Evolutionary conservation across 1,139 yeast genomes (phyloP).

Genomic region (Saccharomyces hybrid): DNA sequence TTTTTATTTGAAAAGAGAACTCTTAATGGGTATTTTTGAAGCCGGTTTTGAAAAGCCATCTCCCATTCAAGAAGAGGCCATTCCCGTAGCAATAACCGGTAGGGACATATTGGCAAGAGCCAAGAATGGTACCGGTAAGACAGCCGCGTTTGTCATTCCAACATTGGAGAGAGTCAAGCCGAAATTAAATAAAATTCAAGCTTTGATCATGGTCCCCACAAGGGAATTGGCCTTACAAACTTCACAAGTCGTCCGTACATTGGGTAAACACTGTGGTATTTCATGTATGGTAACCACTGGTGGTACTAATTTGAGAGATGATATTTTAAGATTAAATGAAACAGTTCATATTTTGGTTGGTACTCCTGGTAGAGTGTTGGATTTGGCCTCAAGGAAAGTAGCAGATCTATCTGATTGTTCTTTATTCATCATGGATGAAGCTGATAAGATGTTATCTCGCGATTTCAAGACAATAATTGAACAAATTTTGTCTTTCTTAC

Average conservation of each 20-base stretch:
- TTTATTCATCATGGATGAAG: slow-evolving; percentile 96
- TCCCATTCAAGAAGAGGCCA: slow-evolving; percentile 96
- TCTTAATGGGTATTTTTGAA: slow-evolving; percentile 96
- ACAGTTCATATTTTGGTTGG: slow-evolving; percentile 90
- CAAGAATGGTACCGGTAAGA: slow-evolving; percentile 96
- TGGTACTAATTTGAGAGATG: slow-evolving; percentile 92
- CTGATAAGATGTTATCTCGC: slow-evolving; percentile 90
- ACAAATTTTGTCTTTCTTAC: slow-evolving; percentile 79
- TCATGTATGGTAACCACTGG: slow-evolving; percentile 99
- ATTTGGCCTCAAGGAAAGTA: slow-evolving; percentile 79
- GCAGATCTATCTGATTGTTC: slow-evolving; percentile 87
- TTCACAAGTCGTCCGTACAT: slow-evolving; percentile 93
- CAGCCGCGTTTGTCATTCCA: slow-evolving; percentile 93
- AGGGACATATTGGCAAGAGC: slow-evolving; percentile 97
- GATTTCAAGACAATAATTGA: slow-evolving; percentile 87
- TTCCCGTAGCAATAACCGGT: slow-evolving; percentile 92
- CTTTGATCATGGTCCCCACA: slow-evolving; percentile 83
- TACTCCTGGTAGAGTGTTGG: slow-evolving; percentile 95
- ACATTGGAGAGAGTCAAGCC: slow-evolving; percentile 80
- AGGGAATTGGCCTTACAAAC: slow-evolving; percentile 96
- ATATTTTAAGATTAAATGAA: slow-evolving; percentile 84
- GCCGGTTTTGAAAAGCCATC: slow-evolving; percentile 98
- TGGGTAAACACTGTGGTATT: slow-evolving; percentile 87
- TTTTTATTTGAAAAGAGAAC: slow-evolving; percentile 82
- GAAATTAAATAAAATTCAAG: slow-evolving; percentile 76